phyloP scores from a whole-genome alignment of 1,139 yeast genomes.

The Geotrichum fermentans region DNA sequence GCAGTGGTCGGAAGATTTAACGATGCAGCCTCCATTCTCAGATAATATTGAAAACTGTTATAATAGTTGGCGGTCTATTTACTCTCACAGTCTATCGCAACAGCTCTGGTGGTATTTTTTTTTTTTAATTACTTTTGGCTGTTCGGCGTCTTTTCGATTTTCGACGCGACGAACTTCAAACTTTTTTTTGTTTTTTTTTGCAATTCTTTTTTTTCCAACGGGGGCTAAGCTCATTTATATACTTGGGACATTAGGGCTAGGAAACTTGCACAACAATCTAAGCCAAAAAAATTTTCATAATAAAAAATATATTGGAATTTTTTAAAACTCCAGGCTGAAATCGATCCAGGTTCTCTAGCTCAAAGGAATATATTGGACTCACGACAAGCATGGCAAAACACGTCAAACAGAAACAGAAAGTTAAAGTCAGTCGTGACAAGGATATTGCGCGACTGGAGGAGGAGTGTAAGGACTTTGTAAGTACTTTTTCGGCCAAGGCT shows the following conservation, averaged over 20 bases:
- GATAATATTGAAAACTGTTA: too few relatives aligned
- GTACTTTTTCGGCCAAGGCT: not conserved
- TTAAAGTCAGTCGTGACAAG: not conserved
- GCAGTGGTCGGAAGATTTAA: conserved; percentile 62
- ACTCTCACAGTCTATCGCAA: too few relatives aligned
- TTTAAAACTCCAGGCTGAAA: not conserved
- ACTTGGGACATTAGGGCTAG: not conserved
- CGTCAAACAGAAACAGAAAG: conserved; percentile 3
- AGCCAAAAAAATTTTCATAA: not conserved
- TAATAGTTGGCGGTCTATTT: too few relatives aligned
- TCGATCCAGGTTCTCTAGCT: too few relatives aligned
- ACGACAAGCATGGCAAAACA: conserved; percentile 1
- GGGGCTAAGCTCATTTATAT: not conserved
- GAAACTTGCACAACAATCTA: too few relatives aligned
- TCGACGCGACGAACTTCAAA: too few relatives aligned
- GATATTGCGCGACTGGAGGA: conserved; percentile 4
- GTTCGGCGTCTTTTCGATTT: too few relatives aligned
- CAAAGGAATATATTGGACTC: too few relatives aligned
- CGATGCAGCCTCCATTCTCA: conserved; percentile 15
- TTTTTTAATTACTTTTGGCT: too few relatives aligned
- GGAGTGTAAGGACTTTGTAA: conserved; percentile 6
- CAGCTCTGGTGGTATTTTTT: too few relatives aligned
- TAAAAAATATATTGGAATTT: too few relatives aligned
- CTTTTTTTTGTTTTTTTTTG: not conserved
- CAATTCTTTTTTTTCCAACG: not conserved